These are phyloP conservation scores for Fraxinus anomala DNA, from an alignment of 257 asterid species.

Conservation along the genomic window DNA sequence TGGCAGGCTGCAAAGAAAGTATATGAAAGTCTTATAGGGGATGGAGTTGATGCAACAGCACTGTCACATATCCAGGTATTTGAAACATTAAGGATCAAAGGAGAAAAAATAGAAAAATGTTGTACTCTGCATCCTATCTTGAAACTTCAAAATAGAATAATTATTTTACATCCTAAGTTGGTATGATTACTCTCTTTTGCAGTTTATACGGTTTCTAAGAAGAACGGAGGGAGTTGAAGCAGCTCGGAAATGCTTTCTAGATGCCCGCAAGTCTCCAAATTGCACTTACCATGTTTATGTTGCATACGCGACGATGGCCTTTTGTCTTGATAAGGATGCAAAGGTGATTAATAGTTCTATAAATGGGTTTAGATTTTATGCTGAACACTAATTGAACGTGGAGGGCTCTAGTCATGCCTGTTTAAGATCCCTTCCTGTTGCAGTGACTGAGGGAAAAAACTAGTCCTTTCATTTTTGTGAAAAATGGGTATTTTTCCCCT, in stretches of 20 bases:
- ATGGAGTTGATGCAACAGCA: constrained; percentile 70
- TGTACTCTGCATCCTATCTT: constrained; percentile 9
- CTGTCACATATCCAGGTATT: constrained; percentile 90
- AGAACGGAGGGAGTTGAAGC: constrained; percentile 98
- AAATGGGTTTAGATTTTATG: background rate
- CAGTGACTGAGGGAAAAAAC: constrained; percentile 2
- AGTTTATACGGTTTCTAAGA: constrained; percentile 87
- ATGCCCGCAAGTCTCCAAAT: constrained; percentile 87
- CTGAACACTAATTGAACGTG: background rate
- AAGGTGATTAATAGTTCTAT: constrained; percentile 61
- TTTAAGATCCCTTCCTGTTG: constrained; percentile 1
- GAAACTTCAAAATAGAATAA: background rate
- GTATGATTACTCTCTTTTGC: constrained; percentile 30
- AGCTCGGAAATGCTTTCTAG: constrained; percentile 87
- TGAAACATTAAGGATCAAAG: background rate
- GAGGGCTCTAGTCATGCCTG: constrained; percentile 5
- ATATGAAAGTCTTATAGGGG: constrained; percentile 85
- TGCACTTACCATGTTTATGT: constrained; percentile 98
- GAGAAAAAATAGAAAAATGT: background rate
- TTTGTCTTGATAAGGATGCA: constrained; percentile 94
- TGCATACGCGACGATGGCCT: constrained; percentile 97
- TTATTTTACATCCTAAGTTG: constrained; percentile 12
- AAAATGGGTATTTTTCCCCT: constrained; percentile 7
- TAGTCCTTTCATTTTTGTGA: background rate
- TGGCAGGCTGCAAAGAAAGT: constrained; percentile 84